A percentile compares a stretch with the other conserved stretches of the same genome.
Conservation (phyloP, 2,329 filamentous ascomycete species). For the Penicillium freii region DNA sequence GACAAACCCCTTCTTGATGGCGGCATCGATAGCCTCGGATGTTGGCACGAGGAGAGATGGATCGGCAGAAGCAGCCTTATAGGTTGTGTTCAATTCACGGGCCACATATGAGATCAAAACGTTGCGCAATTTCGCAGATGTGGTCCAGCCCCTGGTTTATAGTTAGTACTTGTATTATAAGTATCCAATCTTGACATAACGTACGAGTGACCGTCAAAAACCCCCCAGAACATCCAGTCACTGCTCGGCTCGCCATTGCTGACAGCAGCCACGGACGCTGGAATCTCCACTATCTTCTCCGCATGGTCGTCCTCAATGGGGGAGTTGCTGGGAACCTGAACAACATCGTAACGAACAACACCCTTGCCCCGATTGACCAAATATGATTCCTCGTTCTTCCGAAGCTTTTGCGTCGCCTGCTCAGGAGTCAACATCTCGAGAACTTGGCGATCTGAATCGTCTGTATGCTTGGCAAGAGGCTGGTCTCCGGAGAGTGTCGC, state of each 20-base stretch:
- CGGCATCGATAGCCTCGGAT: conserved; percentile 77
- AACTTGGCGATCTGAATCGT: conserved; percentile 79
- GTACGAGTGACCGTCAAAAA: conserved; percentile 95
- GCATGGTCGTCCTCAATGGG: conserved; percentile 98
- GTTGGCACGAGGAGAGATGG: conserved; percentile 62
- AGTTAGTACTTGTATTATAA: conserved; percentile 14
- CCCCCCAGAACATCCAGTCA: conserved; percentile 99
- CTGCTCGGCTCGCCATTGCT: conserved; percentile 58
- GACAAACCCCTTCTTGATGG: conserved; percentile 89
- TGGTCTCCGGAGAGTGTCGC: conserved; percentile 80
- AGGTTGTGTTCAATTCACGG: conserved; percentile 86
- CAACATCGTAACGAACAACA: conserved; percentile 90
- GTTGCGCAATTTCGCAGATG: conserved; percentile 91
- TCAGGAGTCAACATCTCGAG: conserved; percentile 96
- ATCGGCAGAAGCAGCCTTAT: conserved; percentile 68
- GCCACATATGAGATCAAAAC: conserved; percentile 90
- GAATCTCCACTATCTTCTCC: conserved; percentile 94
- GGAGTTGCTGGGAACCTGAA: conserved; percentile 92
- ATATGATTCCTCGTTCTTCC: conserved; percentile 88
- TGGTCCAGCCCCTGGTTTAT: conserved; percentile 80
- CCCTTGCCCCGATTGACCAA: conserved; percentile 84
- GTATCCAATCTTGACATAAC: conserved; percentile 32
- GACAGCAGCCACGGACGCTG: conserved; percentile 57
- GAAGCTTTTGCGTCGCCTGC: conserved; percentile 84
- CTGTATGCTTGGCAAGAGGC: conserved; percentile 82